Base-by-base conservation (phyloP, 2,329 filamentous ascomycete species). In the Xylariaceae sp. region DNA sequence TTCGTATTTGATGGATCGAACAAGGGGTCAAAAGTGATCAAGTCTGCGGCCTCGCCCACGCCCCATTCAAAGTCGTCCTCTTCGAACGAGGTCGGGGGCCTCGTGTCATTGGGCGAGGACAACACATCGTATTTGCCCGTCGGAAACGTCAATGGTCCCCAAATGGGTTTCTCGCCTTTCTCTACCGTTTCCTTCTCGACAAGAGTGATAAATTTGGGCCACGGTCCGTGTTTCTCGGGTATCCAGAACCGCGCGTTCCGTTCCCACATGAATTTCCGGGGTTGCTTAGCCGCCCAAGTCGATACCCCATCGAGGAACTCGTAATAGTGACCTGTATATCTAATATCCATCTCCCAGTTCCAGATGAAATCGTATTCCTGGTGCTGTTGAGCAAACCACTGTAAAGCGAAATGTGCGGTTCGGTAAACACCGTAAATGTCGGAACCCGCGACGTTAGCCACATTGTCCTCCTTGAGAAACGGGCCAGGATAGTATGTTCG, bases 31-130 rank as follows among this genome's bases (percentile, higher is more conserved):
- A 85, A 80, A 3, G 79, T 79, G 57, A 86, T 83, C 44, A 85
- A 73, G 58, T 86, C 82, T 4, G 81, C 81, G 23, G 81, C 75
- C 67, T 85, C 81, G 56, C 75, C 76, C 1, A 83, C 78, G 26
- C 81, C 81, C 80, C 81, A 83, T 47, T 72, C 62, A 63, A 87
- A 88, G 50, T 84, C 75, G 63, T 91, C 87, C 40, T 85, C 82
- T n/a, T 86, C 82, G 55, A 85, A 79, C 2, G 75, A 75, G 1
- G 74, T 81, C 0, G 85, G 83, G 2, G 87, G 87, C 7, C 71
- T 76, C 2, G 82, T 81, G 36, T 85, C 83, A 9, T 83, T 76
- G 2, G 82, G 80, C 4, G 74, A 72, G 46, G 80, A 73, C 11
- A 87, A 77, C 44, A 80, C 78, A 55, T 86, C 83, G 2, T 72